Conservation (phyloP, 2,329 filamentous ascomycete genomes). For the Cadophora gregata region DNA sequence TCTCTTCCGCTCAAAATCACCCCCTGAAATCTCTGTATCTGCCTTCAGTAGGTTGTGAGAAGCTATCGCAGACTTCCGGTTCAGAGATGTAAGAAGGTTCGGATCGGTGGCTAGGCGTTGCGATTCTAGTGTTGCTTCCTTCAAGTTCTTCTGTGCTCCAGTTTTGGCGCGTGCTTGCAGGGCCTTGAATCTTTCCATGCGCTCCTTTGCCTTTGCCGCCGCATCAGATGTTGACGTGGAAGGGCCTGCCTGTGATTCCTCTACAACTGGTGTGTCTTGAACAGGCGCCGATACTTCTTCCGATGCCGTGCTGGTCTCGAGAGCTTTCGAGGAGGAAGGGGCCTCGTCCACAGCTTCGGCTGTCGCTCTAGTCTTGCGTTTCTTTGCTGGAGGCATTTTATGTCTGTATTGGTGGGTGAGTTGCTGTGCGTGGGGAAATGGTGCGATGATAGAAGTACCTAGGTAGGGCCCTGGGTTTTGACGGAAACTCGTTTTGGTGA, state of each 20-base stretch:
- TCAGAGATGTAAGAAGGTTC: conserved; percentile 75
- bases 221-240: conserved; percentile 40
- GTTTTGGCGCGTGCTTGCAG: conserved; percentile 81
- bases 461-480: not conserved
- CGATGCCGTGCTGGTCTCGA: conserved; percentile 22
- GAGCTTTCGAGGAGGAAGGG: conserved; percentile 13
- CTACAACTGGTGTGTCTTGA: conserved; percentile 11
- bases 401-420: conserved; percentile 15
- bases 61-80: conserved; percentile 85
- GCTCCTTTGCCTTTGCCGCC: conserved; percentile 63
- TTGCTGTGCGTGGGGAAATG: conserved; percentile 12
- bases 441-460: conserved; percentile 25
- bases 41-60: conserved; percentile 93
- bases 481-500: conserved; percentile 7
- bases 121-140: conserved; percentile 83
- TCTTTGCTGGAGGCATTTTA: conserved; percentile 53
- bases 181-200: conserved; percentile 83
- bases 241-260: conserved; percentile 27
- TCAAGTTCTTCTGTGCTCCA: conserved; percentile 75
- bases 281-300: conserved; percentile 10
- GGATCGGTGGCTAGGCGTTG: conserved; percentile 81
- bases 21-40: conserved; percentile 81
- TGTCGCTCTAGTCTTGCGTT: conserved; percentile 50
- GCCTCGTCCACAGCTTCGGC: conserved; percentile 31
- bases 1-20: conserved; percentile 95